Evolutionary conservation across 202 grass and related monocot genomes (phyloP).

Genomic region (Setaria viridis): DNA sequence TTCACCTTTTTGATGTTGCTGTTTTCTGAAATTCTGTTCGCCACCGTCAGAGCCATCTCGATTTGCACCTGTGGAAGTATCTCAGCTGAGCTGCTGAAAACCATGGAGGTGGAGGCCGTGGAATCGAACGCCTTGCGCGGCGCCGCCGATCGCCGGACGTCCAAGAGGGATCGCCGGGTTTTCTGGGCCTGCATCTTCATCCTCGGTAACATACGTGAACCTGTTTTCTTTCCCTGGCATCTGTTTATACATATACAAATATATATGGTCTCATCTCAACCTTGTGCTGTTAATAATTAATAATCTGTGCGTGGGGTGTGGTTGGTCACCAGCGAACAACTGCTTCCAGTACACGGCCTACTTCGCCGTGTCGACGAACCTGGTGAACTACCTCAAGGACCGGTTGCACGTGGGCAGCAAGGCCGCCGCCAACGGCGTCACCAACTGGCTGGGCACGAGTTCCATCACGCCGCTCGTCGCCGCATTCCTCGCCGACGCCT

Average conservation of each 20-base stretch:
- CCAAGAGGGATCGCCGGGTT: slow-evolving; percentile 36
- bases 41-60: not conserved
- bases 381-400: slow-evolving; percentile 79
- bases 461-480: slow-evolving; percentile 72
- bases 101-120: slow-evolving; percentile 53
- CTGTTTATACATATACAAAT: not conserved
- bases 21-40: slow-evolving; percentile 8
- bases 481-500: slow-evolving; percentile 92
- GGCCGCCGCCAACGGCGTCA: slow-evolving; percentile 70
- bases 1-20: not conserved
- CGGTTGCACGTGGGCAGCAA: slow-evolving; percentile 69
- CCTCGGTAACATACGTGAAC: slow-evolving; percentile 37
- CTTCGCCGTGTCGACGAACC: slow-evolving; percentile 83
- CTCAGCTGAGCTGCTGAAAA: not conserved
- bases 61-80: not conserved
- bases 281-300: not conserved
- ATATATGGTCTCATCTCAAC: not conserved
- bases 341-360: slow-evolving; percentile 49
- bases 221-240: not conserved
- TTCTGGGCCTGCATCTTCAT: slow-evolving; percentile 44
- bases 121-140: slow-evolving; percentile 37
- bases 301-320: not conserved
- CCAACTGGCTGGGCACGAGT: slow-evolving; percentile 73
- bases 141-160: slow-evolving; percentile 9
- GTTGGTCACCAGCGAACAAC: slow-evolving; percentile 30